Conservation (phyloP, 495 filamentous ascomycete genomes). For the Penicillium malachiteum region DNA sequence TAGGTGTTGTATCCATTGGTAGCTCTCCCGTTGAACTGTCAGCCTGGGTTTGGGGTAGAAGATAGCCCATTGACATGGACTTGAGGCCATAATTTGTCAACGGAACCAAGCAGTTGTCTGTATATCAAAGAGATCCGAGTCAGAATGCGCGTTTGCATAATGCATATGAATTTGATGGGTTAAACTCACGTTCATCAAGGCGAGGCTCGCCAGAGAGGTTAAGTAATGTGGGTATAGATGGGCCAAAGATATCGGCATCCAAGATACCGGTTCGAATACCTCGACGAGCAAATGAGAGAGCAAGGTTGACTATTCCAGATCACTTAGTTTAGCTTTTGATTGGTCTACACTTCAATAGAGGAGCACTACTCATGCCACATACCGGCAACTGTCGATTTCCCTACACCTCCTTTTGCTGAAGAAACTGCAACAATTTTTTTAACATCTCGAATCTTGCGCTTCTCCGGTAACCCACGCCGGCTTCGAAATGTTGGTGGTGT, state of each 20-base stretch:
- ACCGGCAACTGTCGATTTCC: constrained; percentile 92
- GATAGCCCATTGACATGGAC: constrained; percentile 97
- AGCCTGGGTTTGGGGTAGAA: constrained; percentile 53
- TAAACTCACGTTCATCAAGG: constrained; percentile 56
- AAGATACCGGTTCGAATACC: constrained; percentile 83
- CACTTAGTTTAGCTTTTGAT: constrained; percentile 1
- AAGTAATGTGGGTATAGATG: constrained; percentile 88
- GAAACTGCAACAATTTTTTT: constrained; percentile 87
- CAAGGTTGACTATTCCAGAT: constrained; percentile 66
- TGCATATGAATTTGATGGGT: neutral
- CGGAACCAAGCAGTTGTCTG: constrained; percentile 80
- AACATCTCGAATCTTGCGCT: constrained; percentile 76
- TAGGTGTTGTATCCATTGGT: constrained; percentile 67
- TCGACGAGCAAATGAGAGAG: constrained; percentile 76
- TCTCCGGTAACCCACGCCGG: constrained; percentile 79
- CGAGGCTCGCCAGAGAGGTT: constrained; percentile 72
- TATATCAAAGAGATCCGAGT: constrained; percentile 4
- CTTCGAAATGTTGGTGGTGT: constrained; percentile 70
- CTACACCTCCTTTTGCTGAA: constrained; percentile 94
- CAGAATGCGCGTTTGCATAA: no score
- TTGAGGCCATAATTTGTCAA: constrained; percentile 94
- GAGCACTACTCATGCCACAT: neutral
- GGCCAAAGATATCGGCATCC: constrained; percentile 95
- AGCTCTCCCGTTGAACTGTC: constrained; percentile 21
- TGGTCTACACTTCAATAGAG: neutral